Conservation (phyloP, 345 rosid genomes). For the Eucalyptus sp. region DNA sequence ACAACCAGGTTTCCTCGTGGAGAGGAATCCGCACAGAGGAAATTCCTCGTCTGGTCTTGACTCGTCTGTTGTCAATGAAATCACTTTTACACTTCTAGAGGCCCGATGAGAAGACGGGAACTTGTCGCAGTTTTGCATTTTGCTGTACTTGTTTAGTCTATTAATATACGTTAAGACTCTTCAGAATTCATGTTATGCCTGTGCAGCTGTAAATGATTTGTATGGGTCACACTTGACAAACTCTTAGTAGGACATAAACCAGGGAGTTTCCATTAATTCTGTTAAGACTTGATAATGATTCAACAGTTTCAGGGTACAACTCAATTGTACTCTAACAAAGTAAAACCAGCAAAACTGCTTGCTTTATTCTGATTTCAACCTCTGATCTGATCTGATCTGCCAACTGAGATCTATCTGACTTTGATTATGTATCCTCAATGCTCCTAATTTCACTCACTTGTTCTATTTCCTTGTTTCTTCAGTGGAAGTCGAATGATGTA, state of each 20-base stretch:
- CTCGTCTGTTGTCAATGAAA: conserved; percentile 11
- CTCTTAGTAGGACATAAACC: neutral
- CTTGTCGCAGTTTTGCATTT: neutral
- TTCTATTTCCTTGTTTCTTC: neutral
- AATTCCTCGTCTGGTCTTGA: conserved; percentile 9
- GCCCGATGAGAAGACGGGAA: neutral
- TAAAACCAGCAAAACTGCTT: neutral
- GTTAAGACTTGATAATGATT: neutral
- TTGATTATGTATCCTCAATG: neutral
- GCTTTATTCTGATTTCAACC: neutral
- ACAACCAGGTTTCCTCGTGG: conserved; percentile 17
- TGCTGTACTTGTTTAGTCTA: neutral
- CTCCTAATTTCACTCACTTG: neutral
- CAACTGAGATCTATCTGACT: neutral
- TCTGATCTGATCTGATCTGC: neutral
- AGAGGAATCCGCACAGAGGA: conserved; percentile 3
- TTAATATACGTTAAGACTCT: neutral
- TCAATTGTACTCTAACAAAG: neutral
- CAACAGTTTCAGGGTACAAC: neutral
- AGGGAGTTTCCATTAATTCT: neutral
- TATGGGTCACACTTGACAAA: neutral
- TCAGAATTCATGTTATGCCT: neutral
- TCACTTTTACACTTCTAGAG: conserved; percentile 12
- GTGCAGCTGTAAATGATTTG: neutral
- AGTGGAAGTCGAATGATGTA: neutral